Base-by-base conservation (phyloP, 2,329 filamentous ascomycete genomes). In the Thelonectria rubi region DNA sequence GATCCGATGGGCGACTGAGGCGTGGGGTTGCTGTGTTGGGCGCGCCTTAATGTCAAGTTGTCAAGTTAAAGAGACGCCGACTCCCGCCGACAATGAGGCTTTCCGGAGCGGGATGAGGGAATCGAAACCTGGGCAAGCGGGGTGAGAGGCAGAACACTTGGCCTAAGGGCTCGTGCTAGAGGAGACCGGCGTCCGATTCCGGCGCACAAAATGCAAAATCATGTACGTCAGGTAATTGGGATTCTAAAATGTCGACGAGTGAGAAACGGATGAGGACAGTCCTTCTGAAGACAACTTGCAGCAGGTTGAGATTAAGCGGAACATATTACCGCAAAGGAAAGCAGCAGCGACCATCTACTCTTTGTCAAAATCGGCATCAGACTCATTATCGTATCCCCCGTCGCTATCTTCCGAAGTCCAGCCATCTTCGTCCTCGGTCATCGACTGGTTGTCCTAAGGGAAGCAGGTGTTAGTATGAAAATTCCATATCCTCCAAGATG, bases 301-400 rank as follows among this genome's bases (percentile, higher is more conserved):
- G 26, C 26, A 7, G 26, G 2, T 30, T 30, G 7, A 30, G 26
- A 2, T 30, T 30, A 30, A 30, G 26, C 2, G 26, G 4, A 9
- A 30, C n/a, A 30, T 9, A 2, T 8, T 6, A 30, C 4, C 26
- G 26, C 26, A 2, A 9, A 5, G 26, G 26, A 30, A 30, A 6
- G 21, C 7, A 24, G 21, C 7, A 34, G 5, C 3, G 12, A 11
- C 32, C 12, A 34, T 14, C 45, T 30, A 48, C 11, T n/a, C 21
- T 9, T 32, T 5, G 11, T 56, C 54, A n/a, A 56, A 56, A 32
- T 56, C 45, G 14, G 49, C 34, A 9, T 56, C 54, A 15, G 54
- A 56, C 5, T 20, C 54, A 12, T 56, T 49, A 21, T 56, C 54
- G 30, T 49, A 56, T 12, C 54, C 54, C 32, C 45, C 34, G 12